These are phyloP conservation scores for Comarum palustre DNA, from an alignment of 306 rosid genomes.

Conservation along the genomic window DNA sequence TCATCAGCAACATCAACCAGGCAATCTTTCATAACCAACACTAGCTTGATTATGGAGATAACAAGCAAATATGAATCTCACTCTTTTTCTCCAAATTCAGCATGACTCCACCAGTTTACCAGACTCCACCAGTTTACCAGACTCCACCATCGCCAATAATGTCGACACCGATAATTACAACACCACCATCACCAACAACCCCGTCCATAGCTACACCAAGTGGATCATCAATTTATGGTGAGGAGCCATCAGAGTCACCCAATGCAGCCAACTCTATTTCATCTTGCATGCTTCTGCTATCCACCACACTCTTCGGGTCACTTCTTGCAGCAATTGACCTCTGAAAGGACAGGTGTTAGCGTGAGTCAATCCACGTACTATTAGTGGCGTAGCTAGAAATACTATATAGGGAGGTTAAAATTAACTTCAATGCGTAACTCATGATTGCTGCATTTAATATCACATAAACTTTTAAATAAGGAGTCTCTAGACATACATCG, in stretches of 20 bases:
- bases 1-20: constrained; percentile 50
- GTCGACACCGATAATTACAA: constrained; percentile 33
- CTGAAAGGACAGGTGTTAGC: constrained; percentile 39
- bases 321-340: constrained; percentile 37
- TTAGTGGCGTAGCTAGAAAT: too few species aligned
- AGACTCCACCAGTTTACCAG: constrained; percentile 24
- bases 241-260: constrained; percentile 67
- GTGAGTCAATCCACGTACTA: too few species aligned
- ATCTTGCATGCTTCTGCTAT: constrained; percentile 33
- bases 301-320: constrained; percentile 44
- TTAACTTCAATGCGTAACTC: too few species aligned
- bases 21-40: constrained; percentile 41
- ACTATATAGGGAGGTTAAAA: too few species aligned
- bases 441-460: too few species aligned
- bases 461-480: too few species aligned
- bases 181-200: constrained; percentile 33
- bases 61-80: constrained; percentile 20
- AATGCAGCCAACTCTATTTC: constrained; percentile 47
- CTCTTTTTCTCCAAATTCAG: constrained; percentile 39
- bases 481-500: too few species aligned
- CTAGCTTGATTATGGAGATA: constrained; percentile 16
- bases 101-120: constrained; percentile 25
- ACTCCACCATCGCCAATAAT: constrained; percentile 19
- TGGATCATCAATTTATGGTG: constrained; percentile 57
- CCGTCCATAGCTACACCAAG: constrained; percentile 46